phyloP scores from a whole-genome alignment of 805 yeast genomes.

The Clavispora phyllophila region DNA sequence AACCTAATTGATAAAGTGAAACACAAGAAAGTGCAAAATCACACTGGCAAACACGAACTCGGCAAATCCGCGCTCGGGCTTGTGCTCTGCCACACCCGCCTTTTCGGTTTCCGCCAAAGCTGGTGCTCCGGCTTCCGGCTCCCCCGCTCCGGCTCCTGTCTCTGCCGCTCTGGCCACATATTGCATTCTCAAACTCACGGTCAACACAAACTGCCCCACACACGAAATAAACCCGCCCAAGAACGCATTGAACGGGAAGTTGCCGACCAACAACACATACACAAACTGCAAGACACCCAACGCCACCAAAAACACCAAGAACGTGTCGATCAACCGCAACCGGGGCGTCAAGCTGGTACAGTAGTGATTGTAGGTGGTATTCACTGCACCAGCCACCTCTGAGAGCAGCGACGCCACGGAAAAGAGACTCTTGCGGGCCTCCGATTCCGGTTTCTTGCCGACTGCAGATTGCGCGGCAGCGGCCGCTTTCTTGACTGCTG shows the following conservation, averaged over 20 bases:
- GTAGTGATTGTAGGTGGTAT: slow-evolving; percentile 33
- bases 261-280: slow-evolving; percentile 74
- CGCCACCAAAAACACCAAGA: slow-evolving; percentile 66
- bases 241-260: slow-evolving; percentile 95
- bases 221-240: slow-evolving; percentile 88
- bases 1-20: slow-evolving; percentile 77
- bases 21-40: slow-evolving; percentile 80
- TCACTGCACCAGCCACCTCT: slow-evolving; percentile 27
- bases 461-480: slow-evolving; percentile 15
- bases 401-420: slow-evolving; percentile 12
- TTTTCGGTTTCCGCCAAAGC: too few relatives aligned
- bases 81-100: too few relatives aligned
- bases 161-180: slow-evolving; percentile 16
- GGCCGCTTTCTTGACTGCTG: slow-evolving; percentile 13
- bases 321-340: slow-evolving; percentile 68
- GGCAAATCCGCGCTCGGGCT: slow-evolving; percentile 79
- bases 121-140: slow-evolving; percentile 29
- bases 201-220: slow-evolving; percentile 92
- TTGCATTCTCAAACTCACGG: slow-evolving; percentile 79
- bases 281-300: slow-evolving; percentile 75
- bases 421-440: slow-evolving; percentile 4
- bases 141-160: slow-evolving; percentile 1
- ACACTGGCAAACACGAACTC: slow-evolving; percentile 86
- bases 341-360: slow-evolving; percentile 36
- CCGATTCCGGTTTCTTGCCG: slow-evolving; percentile 1